A percentile compares a stretch with the other conserved stretches of the same genome.
phyloP scores from a whole-genome alignment of 805 yeast genomes.

The Zygotorulaspora sp. region DNA sequence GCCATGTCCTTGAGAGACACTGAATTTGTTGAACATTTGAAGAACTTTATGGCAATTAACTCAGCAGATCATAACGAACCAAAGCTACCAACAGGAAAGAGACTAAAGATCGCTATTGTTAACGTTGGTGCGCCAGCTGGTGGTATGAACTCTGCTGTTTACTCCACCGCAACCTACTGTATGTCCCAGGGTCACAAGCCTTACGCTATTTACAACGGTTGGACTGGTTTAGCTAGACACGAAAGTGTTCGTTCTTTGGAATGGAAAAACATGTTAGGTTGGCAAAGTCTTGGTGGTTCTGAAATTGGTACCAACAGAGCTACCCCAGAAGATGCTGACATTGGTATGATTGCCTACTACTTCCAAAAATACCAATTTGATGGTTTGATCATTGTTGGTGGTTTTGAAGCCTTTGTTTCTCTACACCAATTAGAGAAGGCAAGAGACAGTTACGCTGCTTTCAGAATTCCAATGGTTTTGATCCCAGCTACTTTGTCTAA shows the following conservation, averaged over 20 bases:
- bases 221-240: slow-evolving; percentile 61
- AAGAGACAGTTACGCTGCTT: slow-evolving; percentile 59
- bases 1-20: slow-evolving; percentile 71
- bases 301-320: slow-evolving; percentile 77
- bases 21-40: slow-evolving; percentile 59
- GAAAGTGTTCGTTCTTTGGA: slow-evolving; percentile 54
- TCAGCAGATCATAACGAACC: slow-evolving; percentile 65
- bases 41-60: slow-evolving; percentile 60
- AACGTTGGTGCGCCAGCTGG: slow-evolving; percentile 81
- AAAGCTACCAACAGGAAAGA: slow-evolving; percentile 47
- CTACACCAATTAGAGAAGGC: slow-evolving; percentile 61
- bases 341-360: slow-evolving; percentile 67
- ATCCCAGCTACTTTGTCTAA: slow-evolving; percentile 78
- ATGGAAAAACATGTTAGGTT: slow-evolving; percentile 69
- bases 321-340: slow-evolving; percentile 59
- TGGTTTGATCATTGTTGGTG: slow-evolving; percentile 73
- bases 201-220: slow-evolving; percentile 70
- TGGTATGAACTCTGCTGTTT: slow-evolving; percentile 72
- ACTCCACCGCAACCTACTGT: slow-evolving; percentile 71
- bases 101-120: slow-evolving; percentile 62
- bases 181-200: slow-evolving; percentile 70
- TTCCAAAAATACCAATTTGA: slow-evolving; percentile 64
- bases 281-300: slow-evolving; percentile 74
- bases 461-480: slow-evolving; percentile 71
- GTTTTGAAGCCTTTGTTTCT: slow-evolving; percentile 75